phyloP scores from a whole-genome alignment of 306 rosid species.

The Castanopsis chinensis region DNA sequence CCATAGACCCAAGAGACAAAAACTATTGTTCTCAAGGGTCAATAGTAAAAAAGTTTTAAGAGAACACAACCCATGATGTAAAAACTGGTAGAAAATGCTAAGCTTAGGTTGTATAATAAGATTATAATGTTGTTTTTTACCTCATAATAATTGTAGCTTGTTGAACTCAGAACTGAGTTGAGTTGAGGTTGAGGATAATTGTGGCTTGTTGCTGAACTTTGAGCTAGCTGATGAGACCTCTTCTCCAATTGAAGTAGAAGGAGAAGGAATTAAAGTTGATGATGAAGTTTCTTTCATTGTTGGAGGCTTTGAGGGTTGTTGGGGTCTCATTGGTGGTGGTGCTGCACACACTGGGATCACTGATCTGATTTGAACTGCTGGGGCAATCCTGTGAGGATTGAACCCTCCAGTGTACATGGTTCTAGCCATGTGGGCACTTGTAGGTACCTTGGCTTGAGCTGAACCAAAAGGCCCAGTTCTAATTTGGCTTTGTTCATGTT shows the following conservation, averaged over 20 bases:
- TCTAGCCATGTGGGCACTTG: neutral
- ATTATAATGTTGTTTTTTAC: conserved; percentile 7
- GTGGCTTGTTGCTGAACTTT: neutral
- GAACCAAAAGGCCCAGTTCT: neutral
- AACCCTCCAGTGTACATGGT: conserved; percentile 19
- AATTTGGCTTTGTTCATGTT: neutral
- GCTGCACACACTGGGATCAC: conserved; percentile 42
- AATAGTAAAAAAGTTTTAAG: conserved; percentile 9
- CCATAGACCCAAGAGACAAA: neutral
- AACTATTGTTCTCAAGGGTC: neutral
- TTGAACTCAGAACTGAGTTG: conserved; percentile 14
- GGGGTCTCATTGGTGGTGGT: conserved; percentile 18
- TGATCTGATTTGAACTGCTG: conserved; percentile 39
- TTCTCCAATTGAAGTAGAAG: conserved; percentile 1
- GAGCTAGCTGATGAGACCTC: conserved; percentile 8
- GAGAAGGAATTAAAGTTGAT: neutral
- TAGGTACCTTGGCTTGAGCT: neutral
- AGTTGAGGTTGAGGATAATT: neutral
- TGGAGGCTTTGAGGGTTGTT: conserved; percentile 1
- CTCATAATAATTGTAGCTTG: conserved; percentile 23
- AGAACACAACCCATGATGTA: neutral
- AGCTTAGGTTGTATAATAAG: neutral
- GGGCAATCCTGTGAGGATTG: conserved; percentile 31
- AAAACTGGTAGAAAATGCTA: neutral
- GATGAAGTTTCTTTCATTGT: conserved; percentile 4